Percentiles rank a stretch among this genome's conserved stretches.
These are phyloP conservation scores for Cutaneotrichosporon spelunceum DNA, from an alignment of 1,284 basidiomycete species.

Conservation along the genomic window DNA sequence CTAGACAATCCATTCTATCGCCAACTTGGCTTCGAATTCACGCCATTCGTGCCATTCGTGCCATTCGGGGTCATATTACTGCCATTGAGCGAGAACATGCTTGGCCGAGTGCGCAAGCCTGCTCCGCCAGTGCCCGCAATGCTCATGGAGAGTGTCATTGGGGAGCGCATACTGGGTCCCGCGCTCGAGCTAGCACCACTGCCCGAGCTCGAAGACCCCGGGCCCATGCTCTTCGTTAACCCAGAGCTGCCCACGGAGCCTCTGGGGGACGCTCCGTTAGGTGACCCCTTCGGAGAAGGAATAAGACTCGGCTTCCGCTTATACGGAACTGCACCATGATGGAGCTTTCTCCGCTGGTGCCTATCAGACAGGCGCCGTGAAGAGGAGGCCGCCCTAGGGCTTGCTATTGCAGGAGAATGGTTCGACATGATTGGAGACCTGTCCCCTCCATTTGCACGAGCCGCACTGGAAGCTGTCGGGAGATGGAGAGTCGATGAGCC, in stretches of 20 bases:
- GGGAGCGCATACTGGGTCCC: background rate
- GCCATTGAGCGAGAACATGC: constrained; percentile 2
- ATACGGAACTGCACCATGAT: constrained; percentile 20
- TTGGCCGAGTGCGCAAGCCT: constrained; percentile 8
- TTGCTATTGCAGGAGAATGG: constrained; percentile 7
- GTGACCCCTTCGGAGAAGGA: constrained; percentile 16
- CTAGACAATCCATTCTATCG: constrained; percentile 1
- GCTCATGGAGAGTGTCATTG: background rate
- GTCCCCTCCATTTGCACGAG: constrained; percentile 11
- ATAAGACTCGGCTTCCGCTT: constrained; percentile 14
- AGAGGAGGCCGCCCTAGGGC: background rate
- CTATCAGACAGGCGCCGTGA: constrained; percentile 13
- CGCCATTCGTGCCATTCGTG: background rate
- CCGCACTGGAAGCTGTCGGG: constrained; percentile 22
- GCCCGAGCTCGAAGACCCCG: background rate
- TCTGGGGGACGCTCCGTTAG: constrained; percentile 13
- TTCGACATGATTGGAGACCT: constrained; percentile 1
- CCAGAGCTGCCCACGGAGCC: constrained; percentile 2
- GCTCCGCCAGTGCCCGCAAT: constrained; percentile 3
- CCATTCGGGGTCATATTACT: background rate
- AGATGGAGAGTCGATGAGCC: constrained; percentile 18
- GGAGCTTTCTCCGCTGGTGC: constrained; percentile 17
- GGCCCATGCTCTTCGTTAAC: constrained; percentile 4
- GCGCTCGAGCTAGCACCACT: background rate
- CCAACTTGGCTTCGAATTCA: background rate